Percentiles rank a stretch among this genome's conserved stretches.
Evolutionary conservation across 345 rosid species (phyloP).

Genomic region (Eucalyptus microcorys): DNA sequence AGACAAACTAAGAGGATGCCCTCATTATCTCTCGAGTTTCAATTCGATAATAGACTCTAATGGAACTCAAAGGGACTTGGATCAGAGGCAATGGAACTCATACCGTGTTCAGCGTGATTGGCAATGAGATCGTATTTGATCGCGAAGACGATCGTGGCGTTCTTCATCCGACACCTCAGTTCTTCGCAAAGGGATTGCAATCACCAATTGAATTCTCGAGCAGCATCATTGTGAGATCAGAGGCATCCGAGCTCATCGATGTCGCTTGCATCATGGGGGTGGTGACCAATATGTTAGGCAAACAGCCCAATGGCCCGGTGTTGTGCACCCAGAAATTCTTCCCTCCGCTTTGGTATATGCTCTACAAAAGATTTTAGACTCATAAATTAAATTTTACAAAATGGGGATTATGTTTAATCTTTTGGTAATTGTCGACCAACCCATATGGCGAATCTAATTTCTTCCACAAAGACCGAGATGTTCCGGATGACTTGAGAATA

Average conservation of each 20-base stretch:
- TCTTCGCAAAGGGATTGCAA: constrained; percentile 20
- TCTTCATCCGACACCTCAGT: constrained; percentile 21
- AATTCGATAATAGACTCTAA: background rate
- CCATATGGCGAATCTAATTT: constrained; percentile 37
- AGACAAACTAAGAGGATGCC: background rate
- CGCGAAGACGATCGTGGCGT: constrained; percentile 34
- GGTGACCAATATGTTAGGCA: constrained; percentile 34
- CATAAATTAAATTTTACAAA: background rate
- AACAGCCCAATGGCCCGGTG: constrained; percentile 65
- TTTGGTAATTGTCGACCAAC: background rate
- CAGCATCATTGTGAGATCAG: constrained; percentile 34
- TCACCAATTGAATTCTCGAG: constrained; percentile 31
- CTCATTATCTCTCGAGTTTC: background rate
- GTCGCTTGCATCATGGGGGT: constrained; percentile 10
- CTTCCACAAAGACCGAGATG: constrained; percentile 33
- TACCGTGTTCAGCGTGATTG: constrained; percentile 28
- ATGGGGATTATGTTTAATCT: background rate
- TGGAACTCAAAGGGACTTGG: background rate
- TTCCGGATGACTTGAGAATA: constrained; percentile 21
- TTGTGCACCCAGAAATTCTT: constrained; percentile 63
- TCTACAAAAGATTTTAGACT: constrained; percentile 1
- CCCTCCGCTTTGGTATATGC: constrained; percentile 37
- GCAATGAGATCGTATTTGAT: constrained; percentile 39
- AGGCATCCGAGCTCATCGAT: constrained; percentile 59
- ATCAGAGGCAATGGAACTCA: background rate